These are phyloP conservation scores for Diaporthe helianthi DNA, from an alignment of 2,329 filamentous ascomycete genomes.

Conservation along the genomic window DNA sequence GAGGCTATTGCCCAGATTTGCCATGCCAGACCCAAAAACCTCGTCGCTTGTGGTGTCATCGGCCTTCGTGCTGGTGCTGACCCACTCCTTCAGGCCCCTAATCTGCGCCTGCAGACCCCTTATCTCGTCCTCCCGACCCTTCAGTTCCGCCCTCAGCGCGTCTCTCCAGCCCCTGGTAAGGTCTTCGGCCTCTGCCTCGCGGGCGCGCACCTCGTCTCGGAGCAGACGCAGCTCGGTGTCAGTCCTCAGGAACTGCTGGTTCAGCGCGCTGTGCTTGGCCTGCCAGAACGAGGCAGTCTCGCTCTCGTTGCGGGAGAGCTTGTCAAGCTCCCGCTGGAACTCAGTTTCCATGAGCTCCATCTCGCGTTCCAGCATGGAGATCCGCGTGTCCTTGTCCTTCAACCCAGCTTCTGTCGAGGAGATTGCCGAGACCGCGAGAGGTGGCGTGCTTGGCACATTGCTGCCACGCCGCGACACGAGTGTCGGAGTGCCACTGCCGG, in stretches of 20 bases:
- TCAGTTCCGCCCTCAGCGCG: slow-evolving; percentile 53
- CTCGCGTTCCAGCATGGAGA: slow-evolving; percentile 60
- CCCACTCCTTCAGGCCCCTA: slow-evolving; percentile 73
- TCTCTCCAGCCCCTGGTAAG: slow-evolving; percentile 57
- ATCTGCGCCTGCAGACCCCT: slow-evolving; percentile 64
- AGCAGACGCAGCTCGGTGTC: slow-evolving; percentile 62
- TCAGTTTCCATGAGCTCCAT: slow-evolving; percentile 59
- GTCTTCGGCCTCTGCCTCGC: slow-evolving; percentile 56
- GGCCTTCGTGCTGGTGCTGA: slow-evolving; percentile 69
- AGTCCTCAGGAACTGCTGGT: slow-evolving; percentile 58
- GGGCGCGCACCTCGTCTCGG: slow-evolving; percentile 55
- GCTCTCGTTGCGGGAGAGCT: slow-evolving; percentile 60
- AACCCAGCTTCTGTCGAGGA: slow-evolving; percentile 41
- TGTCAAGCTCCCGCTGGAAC: slow-evolving; percentile 61
- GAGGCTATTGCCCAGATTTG: slow-evolving; percentile 68
- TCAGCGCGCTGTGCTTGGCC: slow-evolving; percentile 58
- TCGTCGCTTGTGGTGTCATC: slow-evolving; percentile 72
- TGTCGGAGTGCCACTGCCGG: not conserved
- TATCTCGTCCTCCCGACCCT: slow-evolving; percentile 63
- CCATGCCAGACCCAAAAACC: slow-evolving; percentile 68
- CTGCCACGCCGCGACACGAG: slow-evolving; percentile 19
- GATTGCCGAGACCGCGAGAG: slow-evolving; percentile 25
- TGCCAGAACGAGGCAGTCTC: slow-evolving; percentile 66
- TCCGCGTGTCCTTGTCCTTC: slow-evolving; percentile 58
- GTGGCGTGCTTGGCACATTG: slow-evolving; percentile 25